phyloP scores from a whole-genome alignment of 352 stramenopile genomes.

The Pythium coloratum region DNA sequence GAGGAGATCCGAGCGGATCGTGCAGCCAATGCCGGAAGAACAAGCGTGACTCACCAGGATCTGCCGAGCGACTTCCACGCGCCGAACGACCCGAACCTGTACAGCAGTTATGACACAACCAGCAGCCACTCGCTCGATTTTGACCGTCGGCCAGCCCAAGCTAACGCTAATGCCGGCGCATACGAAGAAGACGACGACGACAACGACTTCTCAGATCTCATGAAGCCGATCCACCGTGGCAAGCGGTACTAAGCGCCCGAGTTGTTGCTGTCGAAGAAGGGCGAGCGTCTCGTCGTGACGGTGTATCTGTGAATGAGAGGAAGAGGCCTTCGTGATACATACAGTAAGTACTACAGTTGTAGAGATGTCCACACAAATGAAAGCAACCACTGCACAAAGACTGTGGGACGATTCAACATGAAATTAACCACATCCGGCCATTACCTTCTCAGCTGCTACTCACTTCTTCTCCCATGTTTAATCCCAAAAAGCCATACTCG shows the following conservation, averaged over 20 bases:
- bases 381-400: background rate
- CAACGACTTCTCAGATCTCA: constrained; percentile 27
- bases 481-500: no score
- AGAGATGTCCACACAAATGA: constrained; percentile 5
- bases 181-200: constrained; percentile 43
- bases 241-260: constrained; percentile 21
- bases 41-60: constrained; percentile 13
- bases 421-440: no score
- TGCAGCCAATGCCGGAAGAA: constrained; percentile 7
- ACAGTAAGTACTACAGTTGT: constrained; percentile 5
- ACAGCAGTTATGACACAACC: constrained; percentile 16
- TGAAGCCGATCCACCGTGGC: constrained; percentile 27
- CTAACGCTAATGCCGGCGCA: constrained; percentile 3
- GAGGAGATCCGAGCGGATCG: constrained; percentile 35
- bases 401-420: background rate
- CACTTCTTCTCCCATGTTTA: no score
- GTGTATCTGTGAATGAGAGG: background rate
- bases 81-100: constrained; percentile 29
- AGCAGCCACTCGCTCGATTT: constrained; percentile 39
- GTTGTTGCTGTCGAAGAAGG: background rate
- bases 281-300: background rate
- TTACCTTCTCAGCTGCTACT: no score
- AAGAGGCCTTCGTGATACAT: background rate
- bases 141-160: constrained; percentile 12
- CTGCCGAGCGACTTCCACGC: constrained; percentile 22